These are phyloP conservation scores for Podospora pseudoanserina DNA, from an alignment of 495 filamentous ascomycete genomes.

Conservation along the genomic window DNA sequence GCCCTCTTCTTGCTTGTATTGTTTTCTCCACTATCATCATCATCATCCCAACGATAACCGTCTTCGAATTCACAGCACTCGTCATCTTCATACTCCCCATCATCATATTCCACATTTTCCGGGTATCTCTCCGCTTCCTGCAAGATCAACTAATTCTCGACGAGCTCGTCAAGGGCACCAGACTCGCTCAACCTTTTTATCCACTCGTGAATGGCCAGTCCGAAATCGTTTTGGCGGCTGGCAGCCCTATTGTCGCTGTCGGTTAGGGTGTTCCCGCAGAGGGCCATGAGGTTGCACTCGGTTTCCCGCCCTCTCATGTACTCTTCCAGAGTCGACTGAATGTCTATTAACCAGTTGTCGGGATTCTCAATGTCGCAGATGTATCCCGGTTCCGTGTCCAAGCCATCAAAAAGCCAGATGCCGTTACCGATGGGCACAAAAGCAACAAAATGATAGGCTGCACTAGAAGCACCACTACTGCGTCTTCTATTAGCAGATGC, in stretches of 20 bases:
- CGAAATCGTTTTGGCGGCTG: not conserved
- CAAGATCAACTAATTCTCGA: not conserved
- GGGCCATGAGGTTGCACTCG: not conserved
- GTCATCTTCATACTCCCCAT: too few species aligned
- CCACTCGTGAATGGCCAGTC: not conserved
- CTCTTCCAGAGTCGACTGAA: not conserved
- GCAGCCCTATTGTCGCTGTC: not conserved
- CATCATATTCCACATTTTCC: too few species aligned
- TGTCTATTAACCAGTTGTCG: not conserved
- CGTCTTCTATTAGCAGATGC: not conserved
- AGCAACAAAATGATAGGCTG: constrained; percentile 81
- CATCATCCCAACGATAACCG: too few species aligned
- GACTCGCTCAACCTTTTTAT: not conserved
- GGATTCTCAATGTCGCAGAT: constrained; percentile 53
- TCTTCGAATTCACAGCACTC: too few species aligned
- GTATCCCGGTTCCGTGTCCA: constrained; percentile 67
- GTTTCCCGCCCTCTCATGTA: not conserved
- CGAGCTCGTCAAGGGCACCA: not conserved
- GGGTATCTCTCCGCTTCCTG: too few species aligned
- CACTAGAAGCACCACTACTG: constrained; percentile 30
- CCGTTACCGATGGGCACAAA: constrained; percentile 72
- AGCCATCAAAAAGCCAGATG: constrained; percentile 88
- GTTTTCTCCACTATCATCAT: too few species aligned
- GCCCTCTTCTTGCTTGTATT: too few species aligned
- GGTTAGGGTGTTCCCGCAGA: not conserved